These are phyloP conservation scores for Coniferiporia sulphurascens DNA, from an alignment of 1,284 basidiomycete genomes.

Conservation along the genomic window DNA sequence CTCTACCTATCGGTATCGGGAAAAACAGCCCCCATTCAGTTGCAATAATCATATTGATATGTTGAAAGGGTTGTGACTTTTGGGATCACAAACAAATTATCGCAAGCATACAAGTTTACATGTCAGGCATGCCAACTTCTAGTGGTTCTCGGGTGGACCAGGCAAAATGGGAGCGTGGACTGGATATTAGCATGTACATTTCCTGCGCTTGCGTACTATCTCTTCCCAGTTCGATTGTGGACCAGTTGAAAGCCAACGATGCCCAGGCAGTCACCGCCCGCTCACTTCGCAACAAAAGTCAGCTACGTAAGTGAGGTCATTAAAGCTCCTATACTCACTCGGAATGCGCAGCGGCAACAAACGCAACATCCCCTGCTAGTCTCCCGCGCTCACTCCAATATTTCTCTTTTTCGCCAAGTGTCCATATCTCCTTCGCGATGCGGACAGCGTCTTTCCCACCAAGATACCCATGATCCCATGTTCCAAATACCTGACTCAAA, in stretches of 20 bases:
- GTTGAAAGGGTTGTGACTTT: too few species aligned
- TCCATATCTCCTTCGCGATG: slow-evolving; percentile 47
- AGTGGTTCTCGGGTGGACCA: slow-evolving; percentile 38
- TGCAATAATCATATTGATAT: background rate
- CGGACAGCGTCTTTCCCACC: slow-evolving; percentile 45
- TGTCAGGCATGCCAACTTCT: background rate
- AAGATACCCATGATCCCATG: slow-evolving; percentile 42
- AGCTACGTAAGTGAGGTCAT: background rate
- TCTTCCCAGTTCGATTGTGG: slow-evolving; percentile 46
- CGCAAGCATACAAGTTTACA: background rate
- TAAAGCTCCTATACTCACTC: slow-evolving; percentile 40
- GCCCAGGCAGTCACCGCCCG: slow-evolving; percentile 45
- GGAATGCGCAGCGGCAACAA: slow-evolving; percentile 53
- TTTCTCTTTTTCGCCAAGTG: slow-evolving; percentile 50
- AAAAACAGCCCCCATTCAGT: too few species aligned
- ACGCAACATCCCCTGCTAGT: slow-evolving; percentile 53
- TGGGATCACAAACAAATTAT: too few species aligned
- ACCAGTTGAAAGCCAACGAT: slow-evolving; percentile 45
- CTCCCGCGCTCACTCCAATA: slow-evolving; percentile 59
- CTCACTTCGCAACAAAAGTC: slow-evolving; percentile 30
- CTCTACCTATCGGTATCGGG: too few species aligned
- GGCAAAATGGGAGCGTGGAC: slow-evolving; percentile 39
- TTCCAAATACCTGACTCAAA: slow-evolving; percentile 38
- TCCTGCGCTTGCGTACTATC: slow-evolving; percentile 44
- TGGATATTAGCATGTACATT: slow-evolving; percentile 31